Conservation (phyloP, 192 early-diverging fungal species). For the Cladochytrium replicatum region DNA sequence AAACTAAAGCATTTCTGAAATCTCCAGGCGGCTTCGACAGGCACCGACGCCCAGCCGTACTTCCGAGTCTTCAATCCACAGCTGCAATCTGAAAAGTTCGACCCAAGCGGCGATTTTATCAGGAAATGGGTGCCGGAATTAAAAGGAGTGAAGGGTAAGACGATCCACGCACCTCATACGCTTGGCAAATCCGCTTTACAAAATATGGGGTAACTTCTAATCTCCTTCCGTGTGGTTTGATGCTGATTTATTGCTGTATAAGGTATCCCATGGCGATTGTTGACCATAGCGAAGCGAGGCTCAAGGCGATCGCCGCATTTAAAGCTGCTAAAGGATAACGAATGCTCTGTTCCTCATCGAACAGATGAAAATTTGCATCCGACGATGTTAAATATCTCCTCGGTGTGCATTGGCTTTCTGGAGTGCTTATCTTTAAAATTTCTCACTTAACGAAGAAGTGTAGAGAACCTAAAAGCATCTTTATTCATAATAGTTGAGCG, state of each 20-base stretch:
- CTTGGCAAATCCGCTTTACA: conserved; percentile 27
- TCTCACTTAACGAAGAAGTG: no score
- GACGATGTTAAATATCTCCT: no score
- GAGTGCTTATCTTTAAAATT: no score
- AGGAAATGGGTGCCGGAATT: conserved; percentile 56
- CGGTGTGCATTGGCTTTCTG: no score
- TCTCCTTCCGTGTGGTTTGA: neutral
- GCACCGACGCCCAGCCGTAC: conserved; percentile 60
- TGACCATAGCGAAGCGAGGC: conserved; percentile 33
- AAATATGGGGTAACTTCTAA: conserved; percentile 31
- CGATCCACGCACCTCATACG: conserved; percentile 46
- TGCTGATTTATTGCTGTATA: conserved; percentile 1
- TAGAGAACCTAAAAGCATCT: no score
- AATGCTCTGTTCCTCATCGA: no score
- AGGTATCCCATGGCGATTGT: conserved; percentile 57
- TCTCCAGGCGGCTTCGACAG: conserved; percentile 55
- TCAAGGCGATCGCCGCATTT: conserved; percentile 5
- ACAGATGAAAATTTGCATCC: no score
- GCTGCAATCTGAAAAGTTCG: conserved; percentile 42
- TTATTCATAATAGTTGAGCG: no score
- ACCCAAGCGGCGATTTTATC: conserved; percentile 47
- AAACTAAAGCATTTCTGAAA: conserved; percentile 4
- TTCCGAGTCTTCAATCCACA: conserved; percentile 57
- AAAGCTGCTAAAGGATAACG: neutral
- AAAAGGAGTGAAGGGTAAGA: conserved; percentile 21